A percentile compares a stretch with the other conserved stretches of the same genome.
phyloP scores from a whole-genome alignment of 2,329 filamentous ascomycete genomes.

The Hirsutella rhossiliensis region DNA sequence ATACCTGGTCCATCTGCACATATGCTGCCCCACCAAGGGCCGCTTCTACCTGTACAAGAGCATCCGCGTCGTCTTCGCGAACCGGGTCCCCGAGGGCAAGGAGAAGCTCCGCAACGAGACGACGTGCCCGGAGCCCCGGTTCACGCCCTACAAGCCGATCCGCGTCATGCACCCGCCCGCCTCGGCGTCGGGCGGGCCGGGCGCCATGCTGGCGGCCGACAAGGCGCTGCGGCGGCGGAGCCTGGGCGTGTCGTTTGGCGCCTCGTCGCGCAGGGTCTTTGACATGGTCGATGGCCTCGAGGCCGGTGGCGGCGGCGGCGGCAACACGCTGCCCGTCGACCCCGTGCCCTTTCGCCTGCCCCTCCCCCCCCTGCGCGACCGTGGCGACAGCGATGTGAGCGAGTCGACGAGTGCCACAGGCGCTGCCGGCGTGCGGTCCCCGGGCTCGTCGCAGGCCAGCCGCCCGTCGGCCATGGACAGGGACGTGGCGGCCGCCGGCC shows the following conservation, averaged over 20 bases:
- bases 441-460: constrained; percentile 15
- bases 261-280: constrained; percentile 16
- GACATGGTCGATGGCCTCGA: constrained; percentile 19
- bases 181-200: constrained; percentile 24
- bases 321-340: constrained; percentile 28
- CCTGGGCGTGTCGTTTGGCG: constrained; percentile 32
- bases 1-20: constrained; percentile 86
- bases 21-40: constrained; percentile 75
- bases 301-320: constrained; percentile 9
- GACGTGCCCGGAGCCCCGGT: constrained; percentile 77
- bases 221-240: constrained; percentile 47
- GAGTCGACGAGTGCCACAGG: constrained; percentile 12
- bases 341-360: constrained; percentile 38
- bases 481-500: background rate
- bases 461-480: constrained; percentile 23
- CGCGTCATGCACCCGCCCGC: constrained; percentile 35
- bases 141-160: constrained; percentile 67
- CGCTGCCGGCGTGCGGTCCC: constrained; percentile 10
- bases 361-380: constrained; percentile 13
- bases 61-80: constrained; percentile 91
- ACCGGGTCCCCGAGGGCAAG: constrained; percentile 89
- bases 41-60: constrained; percentile 86
- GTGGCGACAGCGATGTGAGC: constrained; percentile 19
- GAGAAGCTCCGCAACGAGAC: constrained; percentile 86
- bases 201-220: constrained; percentile 42